Percentiles rank a stretch among this genome's conserved stretches.
Conservation (phyloP, 768 basidiomycete species). For the Leucosporidium creatinivorum region DNA sequence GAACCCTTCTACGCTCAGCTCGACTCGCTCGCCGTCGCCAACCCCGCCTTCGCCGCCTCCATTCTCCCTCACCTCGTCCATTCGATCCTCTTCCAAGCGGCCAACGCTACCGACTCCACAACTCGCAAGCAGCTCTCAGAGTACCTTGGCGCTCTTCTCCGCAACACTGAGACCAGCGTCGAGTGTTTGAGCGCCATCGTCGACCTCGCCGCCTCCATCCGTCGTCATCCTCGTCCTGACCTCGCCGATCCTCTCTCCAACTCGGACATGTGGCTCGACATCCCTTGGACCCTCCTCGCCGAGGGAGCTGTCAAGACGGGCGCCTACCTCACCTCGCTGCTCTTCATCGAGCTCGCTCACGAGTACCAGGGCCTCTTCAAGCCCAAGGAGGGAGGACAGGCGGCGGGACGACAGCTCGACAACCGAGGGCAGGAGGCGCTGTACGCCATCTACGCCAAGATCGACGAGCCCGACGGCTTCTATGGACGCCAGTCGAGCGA, state of each 20-base stretch:
- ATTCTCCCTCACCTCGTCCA: constrained; percentile 71
- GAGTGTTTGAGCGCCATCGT: constrained; percentile 57
- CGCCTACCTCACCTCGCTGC: constrained; percentile 77
- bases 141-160: constrained; percentile 57
- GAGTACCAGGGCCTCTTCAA: constrained; percentile 46
- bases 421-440: constrained; percentile 57
- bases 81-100: constrained; percentile 47
- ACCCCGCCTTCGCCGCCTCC: constrained; percentile 56
- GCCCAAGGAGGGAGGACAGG: neutral
- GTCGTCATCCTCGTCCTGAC: constrained; percentile 52
- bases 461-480: constrained; percentile 97
- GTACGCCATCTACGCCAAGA: constrained; percentile 86
- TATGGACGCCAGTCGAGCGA: constrained; percentile 81
- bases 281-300: constrained; percentile 67
- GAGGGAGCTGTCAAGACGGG: constrained; percentile 67
- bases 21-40: constrained; percentile 51
- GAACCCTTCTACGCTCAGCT: constrained; percentile 66
- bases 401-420: neutral
- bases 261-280: constrained; percentile 59
- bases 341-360: constrained; percentile 75
- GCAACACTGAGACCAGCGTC: constrained; percentile 42
- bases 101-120: neutral
- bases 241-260: constrained; percentile 46
- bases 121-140: constrained; percentile 41
- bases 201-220: constrained; percentile 69